Conservation (phyloP, 2,329 filamentous ascomycete species). For the Didymella segeticola region DNA sequence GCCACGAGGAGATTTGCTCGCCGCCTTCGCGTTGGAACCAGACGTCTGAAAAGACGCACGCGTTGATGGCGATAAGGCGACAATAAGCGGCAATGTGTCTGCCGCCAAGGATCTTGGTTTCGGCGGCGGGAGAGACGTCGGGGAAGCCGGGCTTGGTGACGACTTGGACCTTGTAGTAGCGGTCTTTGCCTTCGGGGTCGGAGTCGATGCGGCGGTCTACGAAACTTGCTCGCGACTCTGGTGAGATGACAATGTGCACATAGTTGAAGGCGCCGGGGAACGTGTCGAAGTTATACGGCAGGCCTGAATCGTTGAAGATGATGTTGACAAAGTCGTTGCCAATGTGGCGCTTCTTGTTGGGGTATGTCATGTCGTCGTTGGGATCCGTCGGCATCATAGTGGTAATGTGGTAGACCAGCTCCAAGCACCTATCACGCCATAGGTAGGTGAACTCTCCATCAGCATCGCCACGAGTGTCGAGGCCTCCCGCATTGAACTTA, state of each 20-base stretch:
- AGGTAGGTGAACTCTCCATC: constrained; percentile 91
- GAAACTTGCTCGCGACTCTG: constrained; percentile 80
- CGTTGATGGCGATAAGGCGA: constrained; percentile 87
- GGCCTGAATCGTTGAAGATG: constrained; percentile 95
- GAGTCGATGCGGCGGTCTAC: constrained; percentile 60
- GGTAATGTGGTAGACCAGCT: constrained; percentile 93
- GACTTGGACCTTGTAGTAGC: constrained; percentile 88
- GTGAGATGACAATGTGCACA: constrained; percentile 94
- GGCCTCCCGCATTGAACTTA: constrained; percentile 89
- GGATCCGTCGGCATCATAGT: constrained; percentile 96
- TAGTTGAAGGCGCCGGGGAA: constrained; percentile 96
- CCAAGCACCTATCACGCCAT: constrained; percentile 93
- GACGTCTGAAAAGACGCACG: constrained; percentile 91
- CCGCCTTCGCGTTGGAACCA: constrained; percentile 80
- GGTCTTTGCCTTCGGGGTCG: constrained; percentile 51
- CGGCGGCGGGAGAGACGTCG: constrained; percentile 86
- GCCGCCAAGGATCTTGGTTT: constrained; percentile 86
- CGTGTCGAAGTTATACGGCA: constrained; percentile 85
- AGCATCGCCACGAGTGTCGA: constrained; percentile 76
- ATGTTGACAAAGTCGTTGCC: constrained; percentile 99
- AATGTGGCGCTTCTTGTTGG: constrained; percentile 90
- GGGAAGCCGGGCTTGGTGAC: constrained; percentile 89
- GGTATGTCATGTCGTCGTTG: constrained; percentile 73
- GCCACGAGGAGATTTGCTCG: constrained; percentile 89
- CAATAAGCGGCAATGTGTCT: constrained; percentile 85